Evolutionary conservation across 2,329 filamentous ascomycete species (phyloP).

Genomic region (Venturia oleaginea): DNA sequence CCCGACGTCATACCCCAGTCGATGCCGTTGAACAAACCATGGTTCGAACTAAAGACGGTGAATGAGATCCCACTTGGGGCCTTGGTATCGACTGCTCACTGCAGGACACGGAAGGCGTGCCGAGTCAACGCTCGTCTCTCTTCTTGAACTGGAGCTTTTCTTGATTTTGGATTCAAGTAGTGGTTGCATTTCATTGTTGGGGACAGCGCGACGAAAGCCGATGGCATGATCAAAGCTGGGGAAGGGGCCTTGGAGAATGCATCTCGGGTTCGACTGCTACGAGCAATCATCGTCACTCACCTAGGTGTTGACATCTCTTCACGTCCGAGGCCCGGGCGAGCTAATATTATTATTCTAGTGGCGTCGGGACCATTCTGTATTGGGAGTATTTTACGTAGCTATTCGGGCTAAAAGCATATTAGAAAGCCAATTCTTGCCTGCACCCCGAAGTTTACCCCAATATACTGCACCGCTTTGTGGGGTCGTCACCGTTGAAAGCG

Average conservation of each 20-base stretch:
- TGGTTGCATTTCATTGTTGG: neutral
- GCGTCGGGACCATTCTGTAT: neutral
- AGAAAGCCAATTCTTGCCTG: neutral
- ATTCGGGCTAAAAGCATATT: neutral
- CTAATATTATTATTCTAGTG: neutral
- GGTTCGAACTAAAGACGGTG: neutral
- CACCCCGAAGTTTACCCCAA: neutral
- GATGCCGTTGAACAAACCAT: neutral
- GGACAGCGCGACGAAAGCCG: too few species aligned
- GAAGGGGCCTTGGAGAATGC: neutral
- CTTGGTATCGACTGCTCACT: neutral
- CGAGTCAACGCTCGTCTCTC: neutral
- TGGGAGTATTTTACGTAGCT: neutral
- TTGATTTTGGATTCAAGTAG: too few species aligned
- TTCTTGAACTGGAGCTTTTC: neutral
- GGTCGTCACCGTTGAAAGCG: neutral
- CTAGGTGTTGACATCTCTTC: too few species aligned
- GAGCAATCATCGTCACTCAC: too few species aligned
- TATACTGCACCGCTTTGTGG: neutral
- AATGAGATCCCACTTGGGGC: neutral
- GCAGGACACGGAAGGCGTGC: neutral
- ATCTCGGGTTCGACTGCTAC: too few species aligned
- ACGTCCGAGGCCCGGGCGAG: neutral
- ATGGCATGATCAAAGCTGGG: neutral
- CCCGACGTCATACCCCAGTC: constrained; percentile 4